Conservation (phyloP, 202 grass and related monocot species). For the Carex sylvatica region DNA sequence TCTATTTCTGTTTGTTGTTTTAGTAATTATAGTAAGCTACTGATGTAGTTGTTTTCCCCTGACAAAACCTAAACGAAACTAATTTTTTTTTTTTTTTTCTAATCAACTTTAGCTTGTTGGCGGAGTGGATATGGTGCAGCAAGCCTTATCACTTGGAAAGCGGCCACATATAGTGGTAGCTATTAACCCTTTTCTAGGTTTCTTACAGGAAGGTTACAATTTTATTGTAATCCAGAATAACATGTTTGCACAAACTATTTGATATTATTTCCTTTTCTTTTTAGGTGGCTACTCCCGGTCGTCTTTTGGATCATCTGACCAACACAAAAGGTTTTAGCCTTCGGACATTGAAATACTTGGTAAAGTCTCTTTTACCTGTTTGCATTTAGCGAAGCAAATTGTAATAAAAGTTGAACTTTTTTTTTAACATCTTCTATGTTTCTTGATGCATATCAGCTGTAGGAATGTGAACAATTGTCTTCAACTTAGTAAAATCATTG, state of each 20-base stretch:
- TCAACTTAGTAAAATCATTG: neutral
- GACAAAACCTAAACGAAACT: neutral
- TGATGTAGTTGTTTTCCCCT: constrained; percentile 9
- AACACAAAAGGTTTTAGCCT: constrained; percentile 97
- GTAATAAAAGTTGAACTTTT: neutral
- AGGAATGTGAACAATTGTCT: neutral
- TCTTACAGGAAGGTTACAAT: neutral
- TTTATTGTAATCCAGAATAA: neutral
- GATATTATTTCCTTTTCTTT: constrained; percentile 29
- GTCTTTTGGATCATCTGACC: constrained; percentile 85
- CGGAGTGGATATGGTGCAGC: constrained; percentile 74
- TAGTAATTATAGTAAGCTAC: neutral
- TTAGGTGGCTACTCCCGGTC: constrained; percentile 74
- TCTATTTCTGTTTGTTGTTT: neutral
- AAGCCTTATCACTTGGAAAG: constrained; percentile 65
- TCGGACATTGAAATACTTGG: constrained; percentile 87
- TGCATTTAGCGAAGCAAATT: neutral
- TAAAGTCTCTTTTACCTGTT: constrained; percentile 28
- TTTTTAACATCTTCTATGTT: neutral
- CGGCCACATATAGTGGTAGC: constrained; percentile 83
- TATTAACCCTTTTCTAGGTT: neutral
- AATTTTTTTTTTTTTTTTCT: neutral
- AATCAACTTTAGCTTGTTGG: constrained; percentile 62
- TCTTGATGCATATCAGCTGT: neutral
- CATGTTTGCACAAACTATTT: constrained; percentile 14